Conservation (phyloP, 768 basidiomycete genomes). For the Xanthoconium stramineum region DNA sequence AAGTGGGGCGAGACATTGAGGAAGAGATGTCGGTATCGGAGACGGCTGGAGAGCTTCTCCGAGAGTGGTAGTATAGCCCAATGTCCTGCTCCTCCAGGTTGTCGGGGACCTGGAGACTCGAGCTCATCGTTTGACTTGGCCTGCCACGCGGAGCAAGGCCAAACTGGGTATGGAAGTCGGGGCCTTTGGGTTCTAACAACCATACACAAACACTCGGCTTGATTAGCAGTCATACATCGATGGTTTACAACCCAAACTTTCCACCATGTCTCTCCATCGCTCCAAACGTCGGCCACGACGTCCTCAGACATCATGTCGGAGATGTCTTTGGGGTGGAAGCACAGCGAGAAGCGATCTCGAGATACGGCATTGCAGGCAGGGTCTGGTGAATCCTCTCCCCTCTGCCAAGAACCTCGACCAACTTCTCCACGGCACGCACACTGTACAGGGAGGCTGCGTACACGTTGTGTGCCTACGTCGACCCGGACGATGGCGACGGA, state of each 20-base stretch:
- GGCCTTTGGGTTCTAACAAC: background rate
- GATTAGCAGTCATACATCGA: background rate
- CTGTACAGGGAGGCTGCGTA: constrained; percentile 70
- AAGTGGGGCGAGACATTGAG: constrained; percentile 15
- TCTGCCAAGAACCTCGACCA: background rate
- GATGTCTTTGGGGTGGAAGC: constrained; percentile 30
- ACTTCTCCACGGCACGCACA: background rate
- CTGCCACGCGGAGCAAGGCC: background rate
- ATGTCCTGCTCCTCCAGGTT: constrained; percentile 30
- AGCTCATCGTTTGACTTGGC: constrained; percentile 4
- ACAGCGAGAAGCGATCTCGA: constrained; percentile 59
- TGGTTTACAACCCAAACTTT: constrained; percentile 38
- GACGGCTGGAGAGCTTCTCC: constrained; percentile 20
- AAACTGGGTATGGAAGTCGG: constrained; percentile 1
- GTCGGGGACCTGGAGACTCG: constrained; percentile 10
- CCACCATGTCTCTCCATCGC: constrained; percentile 41
- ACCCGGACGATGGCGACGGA: constrained; percentile 21
- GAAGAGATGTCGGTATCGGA: constrained; percentile 27
- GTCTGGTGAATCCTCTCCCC: constrained; percentile 59
- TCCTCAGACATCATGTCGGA: background rate
- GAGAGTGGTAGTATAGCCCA: constrained; percentile 22
- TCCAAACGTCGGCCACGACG: constrained; percentile 19
- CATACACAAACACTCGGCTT: background rate
- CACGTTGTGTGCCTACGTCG: constrained; percentile 53
- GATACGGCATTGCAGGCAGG: constrained; percentile 81